Evolutionary conservation across 2,329 filamentous ascomycete species (phyloP).

Genomic region (Trichoderma cornu-damae): DNA sequence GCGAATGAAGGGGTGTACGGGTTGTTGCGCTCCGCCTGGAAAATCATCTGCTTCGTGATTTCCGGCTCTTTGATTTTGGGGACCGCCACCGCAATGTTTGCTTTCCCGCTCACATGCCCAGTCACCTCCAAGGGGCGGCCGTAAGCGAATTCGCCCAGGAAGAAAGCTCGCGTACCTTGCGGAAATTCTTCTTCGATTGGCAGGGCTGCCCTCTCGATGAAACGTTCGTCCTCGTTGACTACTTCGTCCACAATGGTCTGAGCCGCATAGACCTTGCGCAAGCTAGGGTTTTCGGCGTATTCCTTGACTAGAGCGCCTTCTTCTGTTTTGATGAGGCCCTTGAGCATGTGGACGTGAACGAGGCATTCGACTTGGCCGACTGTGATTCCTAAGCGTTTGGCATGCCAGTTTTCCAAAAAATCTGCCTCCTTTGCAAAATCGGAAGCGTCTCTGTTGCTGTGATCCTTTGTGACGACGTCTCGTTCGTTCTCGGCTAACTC

Average conservation of each 20-base stretch:
- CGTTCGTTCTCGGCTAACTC: conserved; percentile 60
- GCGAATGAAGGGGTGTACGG: conserved; percentile 82
- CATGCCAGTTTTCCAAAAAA: conserved; percentile 80
- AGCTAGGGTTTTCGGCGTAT: conserved; percentile 77
- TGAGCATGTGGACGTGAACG: conserved; percentile 89
- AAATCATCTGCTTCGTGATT: conserved; percentile 71
- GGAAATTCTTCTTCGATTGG: conserved; percentile 92
- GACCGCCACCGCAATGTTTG: conserved; percentile 71
- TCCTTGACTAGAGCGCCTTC: conserved; percentile 89
- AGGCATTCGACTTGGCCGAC: conserved; percentile 84
- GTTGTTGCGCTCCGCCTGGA: conserved; percentile 61
- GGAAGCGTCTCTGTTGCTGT: conserved; percentile 69
- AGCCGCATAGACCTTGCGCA: conserved; percentile 85
- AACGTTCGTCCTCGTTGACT: conserved; percentile 83
- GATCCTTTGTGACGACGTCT: conserved; percentile 63
- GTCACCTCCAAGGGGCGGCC: conserved; percentile 82
- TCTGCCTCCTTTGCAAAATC: conserved; percentile 81
- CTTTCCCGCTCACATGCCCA: conserved; percentile 67
- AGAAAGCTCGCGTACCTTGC: conserved; percentile 76
- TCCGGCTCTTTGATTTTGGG: conserved; percentile 70
- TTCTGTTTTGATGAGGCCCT: conserved; percentile 83
- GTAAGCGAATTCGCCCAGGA: conserved; percentile 88
- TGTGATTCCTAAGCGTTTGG: conserved; percentile 82
- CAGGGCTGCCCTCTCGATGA: conserved; percentile 82
- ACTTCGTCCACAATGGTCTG: conserved; percentile 89